A percentile compares a stretch with the other conserved stretches of the same genome.
Evolutionary conservation across 2,329 filamentous ascomycete species (phyloP).

Genomic region (Colletotrichum orchidophilum): DNA sequence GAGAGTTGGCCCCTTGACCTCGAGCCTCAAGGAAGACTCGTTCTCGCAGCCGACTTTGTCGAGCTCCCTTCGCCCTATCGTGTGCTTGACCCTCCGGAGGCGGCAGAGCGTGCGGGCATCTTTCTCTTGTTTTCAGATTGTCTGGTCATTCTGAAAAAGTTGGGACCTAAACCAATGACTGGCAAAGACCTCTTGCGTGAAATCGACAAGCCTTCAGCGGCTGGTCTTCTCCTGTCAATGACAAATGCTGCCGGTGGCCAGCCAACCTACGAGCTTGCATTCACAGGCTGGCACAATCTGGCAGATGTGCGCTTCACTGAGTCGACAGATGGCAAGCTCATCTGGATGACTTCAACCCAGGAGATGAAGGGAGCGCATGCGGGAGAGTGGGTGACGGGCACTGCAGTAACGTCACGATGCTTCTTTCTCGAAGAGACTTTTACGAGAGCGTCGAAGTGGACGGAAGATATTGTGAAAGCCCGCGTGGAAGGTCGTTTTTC

Average conservation of each 20-base stretch:
- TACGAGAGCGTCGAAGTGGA: slow-evolving; percentile 77
- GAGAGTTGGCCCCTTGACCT: slow-evolving; percentile 80
- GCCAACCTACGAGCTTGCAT: slow-evolving; percentile 75
- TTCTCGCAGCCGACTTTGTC: slow-evolving; percentile 82
- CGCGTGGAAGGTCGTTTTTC: slow-evolving; percentile 86
- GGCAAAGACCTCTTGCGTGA: slow-evolving; percentile 85
- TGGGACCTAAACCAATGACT: slow-evolving; percentile 67
- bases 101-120: slow-evolving; percentile 68
- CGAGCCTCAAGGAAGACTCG: slow-evolving; percentile 79
- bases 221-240: slow-evolving; percentile 70
- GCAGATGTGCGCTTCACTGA: slow-evolving; percentile 79
- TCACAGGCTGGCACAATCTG: slow-evolving; percentile 77
- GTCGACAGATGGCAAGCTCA: slow-evolving; percentile 68
- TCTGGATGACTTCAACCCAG: slow-evolving; percentile 74
- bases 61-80: slow-evolving; percentile 80
- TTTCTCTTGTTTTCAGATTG: slow-evolving; percentile 88
- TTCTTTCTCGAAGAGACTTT: slow-evolving; percentile 80
- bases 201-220: slow-evolving; percentile 80
- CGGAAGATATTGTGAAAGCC: slow-evolving; percentile 88
- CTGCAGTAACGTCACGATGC: slow-evolving; percentile 68
- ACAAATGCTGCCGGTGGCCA: slow-evolving; percentile 70
- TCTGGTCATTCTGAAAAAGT: slow-evolving; percentile 79
- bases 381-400: slow-evolving; percentile 57
- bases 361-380: slow-evolving; percentile 66
- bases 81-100: slow-evolving; percentile 47